These are phyloP conservation scores for Rhexocercosporidium sp. DNA, from an alignment of 2,329 filamentous ascomycete species.

Conservation along the genomic window DNA sequence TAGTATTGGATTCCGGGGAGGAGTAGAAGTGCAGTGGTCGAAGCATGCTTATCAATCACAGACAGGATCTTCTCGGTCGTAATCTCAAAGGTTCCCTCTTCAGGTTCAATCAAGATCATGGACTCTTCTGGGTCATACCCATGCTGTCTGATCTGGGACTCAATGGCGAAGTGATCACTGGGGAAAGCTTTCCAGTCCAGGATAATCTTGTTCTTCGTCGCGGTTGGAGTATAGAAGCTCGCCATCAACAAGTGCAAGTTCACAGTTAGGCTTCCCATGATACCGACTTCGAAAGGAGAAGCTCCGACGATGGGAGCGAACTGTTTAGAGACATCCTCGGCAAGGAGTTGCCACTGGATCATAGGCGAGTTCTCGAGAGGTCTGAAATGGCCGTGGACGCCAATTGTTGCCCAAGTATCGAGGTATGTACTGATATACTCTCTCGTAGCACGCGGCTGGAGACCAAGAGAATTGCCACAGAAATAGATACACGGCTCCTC, in stretches of 20 bases:
- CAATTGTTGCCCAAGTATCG: constrained; percentile 82
- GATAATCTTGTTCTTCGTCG: constrained; percentile 67
- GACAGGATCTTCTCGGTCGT: constrained; percentile 73
- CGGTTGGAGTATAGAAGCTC: constrained; percentile 70
- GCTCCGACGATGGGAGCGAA: constrained; percentile 80
- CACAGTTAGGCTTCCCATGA: constrained; percentile 84
- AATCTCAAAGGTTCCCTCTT: constrained; percentile 62
- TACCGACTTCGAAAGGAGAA: constrained; percentile 72
- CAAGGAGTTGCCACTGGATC: constrained; percentile 77
- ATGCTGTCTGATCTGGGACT: constrained; percentile 79
- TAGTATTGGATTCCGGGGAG: constrained; percentile 92
- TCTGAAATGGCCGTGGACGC: constrained; percentile 83
- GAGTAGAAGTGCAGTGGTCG: constrained; percentile 75
- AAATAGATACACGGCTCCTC: constrained; percentile 72
- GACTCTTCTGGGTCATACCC: constrained; percentile 65
- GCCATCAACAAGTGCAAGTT: constrained; percentile 73
- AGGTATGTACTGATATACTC: constrained; percentile 74
- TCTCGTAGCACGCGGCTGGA: constrained; percentile 74
- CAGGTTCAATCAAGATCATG: constrained; percentile 76
- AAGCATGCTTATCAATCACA: constrained; percentile 75
- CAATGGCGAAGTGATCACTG: constrained; percentile 84
- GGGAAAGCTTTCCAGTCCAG: constrained; percentile 86
- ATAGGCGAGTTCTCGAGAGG: constrained; percentile 70
- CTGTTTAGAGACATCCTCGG: constrained; percentile 72
- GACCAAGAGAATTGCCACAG: constrained; percentile 86